These are phyloP conservation scores for Diaporthe destruens DNA, from an alignment of 2,329 filamentous ascomycete genomes.

Conservation along the genomic window DNA sequence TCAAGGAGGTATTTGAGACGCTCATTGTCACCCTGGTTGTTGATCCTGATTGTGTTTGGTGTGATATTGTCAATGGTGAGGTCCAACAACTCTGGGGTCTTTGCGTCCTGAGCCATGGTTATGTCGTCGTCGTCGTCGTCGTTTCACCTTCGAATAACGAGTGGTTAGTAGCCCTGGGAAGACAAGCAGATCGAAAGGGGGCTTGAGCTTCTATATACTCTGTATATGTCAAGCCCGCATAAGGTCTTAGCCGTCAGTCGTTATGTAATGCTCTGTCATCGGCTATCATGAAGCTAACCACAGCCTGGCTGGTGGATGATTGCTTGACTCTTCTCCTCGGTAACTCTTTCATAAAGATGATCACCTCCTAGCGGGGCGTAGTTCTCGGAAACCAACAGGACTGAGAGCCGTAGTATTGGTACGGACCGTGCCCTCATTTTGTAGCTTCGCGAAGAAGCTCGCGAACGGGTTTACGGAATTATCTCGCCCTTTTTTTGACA, in stretches of 20 bases:
- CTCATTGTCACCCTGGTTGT: constrained; percentile 74
- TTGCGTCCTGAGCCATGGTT: constrained; percentile 36
- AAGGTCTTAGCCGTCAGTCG: not conserved
- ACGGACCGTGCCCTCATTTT: constrained; percentile 10
- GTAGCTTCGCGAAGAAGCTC: not conserved
- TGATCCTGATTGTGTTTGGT: constrained; percentile 79
- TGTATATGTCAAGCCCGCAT: not conserved
- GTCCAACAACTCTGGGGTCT: constrained; percentile 58
- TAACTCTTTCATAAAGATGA: not conserved
- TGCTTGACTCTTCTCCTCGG: not conserved
- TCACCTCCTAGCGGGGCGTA: constrained; percentile 4
- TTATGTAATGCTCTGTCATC: constrained; percentile 29
- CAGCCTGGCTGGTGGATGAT: not conserved
- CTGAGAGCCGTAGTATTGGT: not conserved
- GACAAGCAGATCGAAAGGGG: not conserved
- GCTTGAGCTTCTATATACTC: not conserved
- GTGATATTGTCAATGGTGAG: constrained; percentile 86
- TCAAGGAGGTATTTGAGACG: constrained; percentile 80
- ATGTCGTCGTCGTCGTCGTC: constrained; percentile 14
- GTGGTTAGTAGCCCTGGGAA: not conserved
- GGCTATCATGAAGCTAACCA: not conserved
- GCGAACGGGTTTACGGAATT: constrained; percentile 32
- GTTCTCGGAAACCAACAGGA: not conserved
- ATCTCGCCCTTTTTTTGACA: not conserved
- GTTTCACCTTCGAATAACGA: not conserved